A percentile compares a stretch with the other conserved stretches of the same genome.
phyloP scores from a whole-genome alignment of 768 basidiomycete genomes.

The Chalciporus sphaerocephalus region DNA sequence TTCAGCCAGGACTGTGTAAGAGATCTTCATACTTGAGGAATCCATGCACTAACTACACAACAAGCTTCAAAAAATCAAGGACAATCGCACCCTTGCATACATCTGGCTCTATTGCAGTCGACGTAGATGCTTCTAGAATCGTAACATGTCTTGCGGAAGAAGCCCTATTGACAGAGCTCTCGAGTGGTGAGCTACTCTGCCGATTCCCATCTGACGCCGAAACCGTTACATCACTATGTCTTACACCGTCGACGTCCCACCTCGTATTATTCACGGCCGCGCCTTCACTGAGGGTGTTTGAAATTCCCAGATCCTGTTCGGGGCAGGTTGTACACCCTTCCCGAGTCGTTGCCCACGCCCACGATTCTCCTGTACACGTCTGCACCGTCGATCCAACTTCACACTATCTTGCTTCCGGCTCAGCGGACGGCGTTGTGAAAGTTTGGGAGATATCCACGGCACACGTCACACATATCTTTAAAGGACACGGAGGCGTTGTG shows the following conservation, averaged over 20 bases:
- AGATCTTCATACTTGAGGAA: neutral
- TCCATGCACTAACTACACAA: conserved; percentile 9
- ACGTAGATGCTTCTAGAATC: conserved; percentile 71
- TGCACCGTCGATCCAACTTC: conserved; percentile 81
- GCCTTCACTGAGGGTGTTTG: conserved; percentile 77
- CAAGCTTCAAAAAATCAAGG: conserved; percentile 72
- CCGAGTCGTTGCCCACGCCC: conserved; percentile 77
- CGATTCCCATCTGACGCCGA: conserved; percentile 82
- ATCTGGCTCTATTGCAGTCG: conserved; percentile 77
- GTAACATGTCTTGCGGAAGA: conserved; percentile 87
- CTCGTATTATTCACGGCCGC: conserved; percentile 80
- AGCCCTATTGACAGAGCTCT: conserved; percentile 77
- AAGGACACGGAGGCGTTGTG: conserved; percentile 96
- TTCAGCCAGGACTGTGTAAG: conserved; percentile 46
- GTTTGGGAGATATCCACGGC: conserved; percentile 90
- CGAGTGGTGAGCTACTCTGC: conserved; percentile 68
- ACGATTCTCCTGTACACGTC: conserved; percentile 92
- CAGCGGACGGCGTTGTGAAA: conserved; percentile 95
- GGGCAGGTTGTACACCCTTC: conserved; percentile 58
- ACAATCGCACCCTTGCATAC: conserved; percentile 82
- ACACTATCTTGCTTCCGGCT: conserved; percentile 89
- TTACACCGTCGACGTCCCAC: conserved; percentile 70
- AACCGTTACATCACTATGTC: conserved; percentile 76
- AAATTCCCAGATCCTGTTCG: conserved; percentile 52
- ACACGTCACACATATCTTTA: conserved; percentile 90